A percentile compares a stretch with the other conserved stretches of the same genome.
phyloP scores from a whole-genome alignment of 2,329 filamentous ascomycete species.

The Diaporthe vexans region DNA sequence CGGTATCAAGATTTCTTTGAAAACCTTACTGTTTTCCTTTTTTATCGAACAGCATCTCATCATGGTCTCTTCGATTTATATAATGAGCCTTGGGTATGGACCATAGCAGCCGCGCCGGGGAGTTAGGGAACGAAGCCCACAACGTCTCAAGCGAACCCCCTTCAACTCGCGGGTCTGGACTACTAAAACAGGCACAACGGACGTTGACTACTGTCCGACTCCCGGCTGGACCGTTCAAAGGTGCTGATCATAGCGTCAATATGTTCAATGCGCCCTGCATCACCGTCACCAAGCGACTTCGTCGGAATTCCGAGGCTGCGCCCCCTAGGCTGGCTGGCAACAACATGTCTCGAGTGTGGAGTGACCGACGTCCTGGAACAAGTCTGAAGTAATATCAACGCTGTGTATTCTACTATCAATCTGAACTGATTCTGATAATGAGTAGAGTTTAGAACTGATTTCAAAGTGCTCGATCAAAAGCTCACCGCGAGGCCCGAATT shows the following conservation, averaged over 20 bases:
- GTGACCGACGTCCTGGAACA: too few relatives aligned
- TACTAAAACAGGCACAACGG: not conserved
- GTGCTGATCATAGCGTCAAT: not conserved
- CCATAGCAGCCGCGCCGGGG: not conserved
- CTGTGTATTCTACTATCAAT: not conserved
- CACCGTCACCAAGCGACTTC: not conserved
- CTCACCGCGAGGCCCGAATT: not conserved
- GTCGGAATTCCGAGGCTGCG: slow-evolving; percentile 3
- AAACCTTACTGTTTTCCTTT: not conserved
- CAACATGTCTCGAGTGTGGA: too few relatives aligned
- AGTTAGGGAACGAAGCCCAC: slow-evolving; percentile 6
- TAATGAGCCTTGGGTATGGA: not conserved
- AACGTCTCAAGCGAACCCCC: not conserved
- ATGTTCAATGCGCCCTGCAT: not conserved
- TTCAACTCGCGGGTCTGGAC: not conserved
- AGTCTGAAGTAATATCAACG: not conserved
- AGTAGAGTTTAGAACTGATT: not conserved
- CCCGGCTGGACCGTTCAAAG: not conserved
- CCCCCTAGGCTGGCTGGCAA: too few relatives aligned
- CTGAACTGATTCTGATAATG: not conserved
- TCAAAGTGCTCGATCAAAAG: too few relatives aligned
- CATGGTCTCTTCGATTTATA: not conserved
- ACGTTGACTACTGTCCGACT: not conserved
- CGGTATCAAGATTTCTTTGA: not conserved
- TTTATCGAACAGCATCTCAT: not conserved